These are phyloP conservation scores for Prunus fruticosa DNA, from an alignment of 306 rosid genomes.

Conservation along the genomic window DNA sequence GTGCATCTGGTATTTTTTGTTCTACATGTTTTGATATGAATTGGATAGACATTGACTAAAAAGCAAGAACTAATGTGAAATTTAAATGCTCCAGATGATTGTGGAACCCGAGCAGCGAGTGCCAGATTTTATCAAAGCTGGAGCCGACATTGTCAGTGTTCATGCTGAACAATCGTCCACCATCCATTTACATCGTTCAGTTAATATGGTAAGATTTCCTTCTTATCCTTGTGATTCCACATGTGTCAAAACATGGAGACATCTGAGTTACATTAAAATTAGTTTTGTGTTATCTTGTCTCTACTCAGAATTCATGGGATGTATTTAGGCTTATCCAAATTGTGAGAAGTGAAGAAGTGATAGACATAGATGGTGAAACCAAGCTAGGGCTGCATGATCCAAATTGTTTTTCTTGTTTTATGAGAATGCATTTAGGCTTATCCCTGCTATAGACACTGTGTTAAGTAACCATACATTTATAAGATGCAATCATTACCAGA, in stretches of 20 bases:
- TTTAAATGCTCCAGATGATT: slow-evolving; percentile 65
- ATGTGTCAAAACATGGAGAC: background rate
- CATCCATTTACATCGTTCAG: slow-evolving; percentile 93
- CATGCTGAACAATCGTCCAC: slow-evolving; percentile 93
- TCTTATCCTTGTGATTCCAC: slow-evolving; percentile 9
- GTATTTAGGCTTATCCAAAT: background rate
- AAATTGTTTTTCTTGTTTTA: background rate
- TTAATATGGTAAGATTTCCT: slow-evolving; percentile 62
- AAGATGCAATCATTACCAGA: background rate
- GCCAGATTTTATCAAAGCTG: slow-evolving; percentile 98
- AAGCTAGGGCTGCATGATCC: background rate
- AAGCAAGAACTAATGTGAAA: slow-evolving; percentile 11
- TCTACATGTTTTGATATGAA: slow-evolving; percentile 6
- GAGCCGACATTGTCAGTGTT: slow-evolving; percentile 97
- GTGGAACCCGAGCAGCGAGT: slow-evolving; percentile 97
- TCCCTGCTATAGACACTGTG: background rate
- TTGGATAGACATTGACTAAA: background rate
- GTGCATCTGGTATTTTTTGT: slow-evolving; percentile 81
- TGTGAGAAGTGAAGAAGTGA: background rate
- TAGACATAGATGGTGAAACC: background rate
- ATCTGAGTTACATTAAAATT: background rate
- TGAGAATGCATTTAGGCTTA: background rate
- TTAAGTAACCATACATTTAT: background rate
- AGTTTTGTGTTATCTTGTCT: slow-evolving; percentile 1
- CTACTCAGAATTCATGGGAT: background rate